phyloP scores from a whole-genome alignment of 176 grass and related monocot genomes.

The Musa acuminata region DNA sequence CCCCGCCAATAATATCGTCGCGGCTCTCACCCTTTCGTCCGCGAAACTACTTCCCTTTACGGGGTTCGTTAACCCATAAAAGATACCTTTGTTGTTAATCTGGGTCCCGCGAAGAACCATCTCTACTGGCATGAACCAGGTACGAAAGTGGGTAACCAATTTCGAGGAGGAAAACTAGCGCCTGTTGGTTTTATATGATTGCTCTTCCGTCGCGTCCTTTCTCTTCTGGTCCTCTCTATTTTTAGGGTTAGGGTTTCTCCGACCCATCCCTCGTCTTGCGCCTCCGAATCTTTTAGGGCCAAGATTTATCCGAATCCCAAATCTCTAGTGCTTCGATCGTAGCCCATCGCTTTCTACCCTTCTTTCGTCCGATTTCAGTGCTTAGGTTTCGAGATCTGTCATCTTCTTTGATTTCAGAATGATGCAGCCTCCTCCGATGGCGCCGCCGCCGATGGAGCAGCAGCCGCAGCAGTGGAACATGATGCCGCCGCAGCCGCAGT shows the following conservation, averaged over 20 bases:
- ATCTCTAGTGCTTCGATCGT: background rate
- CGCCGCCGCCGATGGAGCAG: background rate
- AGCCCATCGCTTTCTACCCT: background rate
- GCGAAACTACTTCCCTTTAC: too few species aligned
- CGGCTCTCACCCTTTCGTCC: too few species aligned
- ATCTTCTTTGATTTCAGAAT: background rate
- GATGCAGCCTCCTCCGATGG: slow-evolving; percentile 16
- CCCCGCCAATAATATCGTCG: too few species aligned
- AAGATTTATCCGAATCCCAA: background rate
- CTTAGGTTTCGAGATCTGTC: background rate
- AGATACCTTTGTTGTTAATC: too few species aligned
- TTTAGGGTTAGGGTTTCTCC: slow-evolving; percentile 1
- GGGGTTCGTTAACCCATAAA: too few species aligned
- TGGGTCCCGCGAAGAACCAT: too few species aligned
- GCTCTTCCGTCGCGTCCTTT: background rate
- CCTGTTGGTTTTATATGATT: too few species aligned
- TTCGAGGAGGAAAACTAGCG: too few species aligned
- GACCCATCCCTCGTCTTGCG: background rate
- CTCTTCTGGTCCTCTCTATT: background rate
- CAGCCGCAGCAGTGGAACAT: slow-evolving; percentile 13
- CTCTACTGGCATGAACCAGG: too few species aligned
- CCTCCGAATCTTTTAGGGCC: background rate
- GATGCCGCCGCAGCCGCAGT: slow-evolving; percentile 15
- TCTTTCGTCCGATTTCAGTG: background rate
- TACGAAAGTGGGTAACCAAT: too few species aligned